Conservation (phyloP, 2,329 filamentous ascomycete genomes). For the Fusarium begoniae region DNA sequence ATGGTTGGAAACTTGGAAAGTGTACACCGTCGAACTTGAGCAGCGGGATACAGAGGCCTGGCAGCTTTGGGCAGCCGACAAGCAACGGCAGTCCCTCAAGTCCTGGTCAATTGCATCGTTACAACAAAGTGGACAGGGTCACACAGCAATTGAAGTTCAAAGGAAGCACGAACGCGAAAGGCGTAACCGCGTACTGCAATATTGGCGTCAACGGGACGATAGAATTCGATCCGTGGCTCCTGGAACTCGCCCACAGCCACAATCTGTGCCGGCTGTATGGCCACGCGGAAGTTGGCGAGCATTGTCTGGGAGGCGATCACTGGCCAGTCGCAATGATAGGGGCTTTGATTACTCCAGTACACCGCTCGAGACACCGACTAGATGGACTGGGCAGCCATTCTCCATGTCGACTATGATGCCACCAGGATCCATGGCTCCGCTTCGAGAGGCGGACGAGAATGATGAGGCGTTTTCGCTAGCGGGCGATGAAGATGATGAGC, state of each 20-base stretch:
- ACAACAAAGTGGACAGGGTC: constrained; percentile 50
- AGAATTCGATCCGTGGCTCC: constrained; percentile 15
- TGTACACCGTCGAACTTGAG: constrained; percentile 32
- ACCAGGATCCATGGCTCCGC: constrained; percentile 43
- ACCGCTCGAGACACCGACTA: constrained; percentile 55
- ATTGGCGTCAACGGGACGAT: constrained; percentile 44
- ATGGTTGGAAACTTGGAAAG: constrained; percentile 40
- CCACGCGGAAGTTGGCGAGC: constrained; percentile 42
- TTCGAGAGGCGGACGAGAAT: constrained; percentile 46
- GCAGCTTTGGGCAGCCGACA: constrained; percentile 46
- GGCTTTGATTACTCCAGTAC: constrained; percentile 32
- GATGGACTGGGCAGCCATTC: constrained; percentile 54
- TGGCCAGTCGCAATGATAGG: constrained; percentile 35
- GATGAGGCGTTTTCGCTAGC: constrained; percentile 34
- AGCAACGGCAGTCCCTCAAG: constrained; percentile 48
- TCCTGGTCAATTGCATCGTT: constrained; percentile 50
- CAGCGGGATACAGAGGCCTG: constrained; percentile 41
- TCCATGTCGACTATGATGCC: constrained; percentile 47
- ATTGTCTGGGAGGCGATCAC: constrained; percentile 38
- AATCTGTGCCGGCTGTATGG: constrained; percentile 19
- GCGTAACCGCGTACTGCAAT: constrained; percentile 44
- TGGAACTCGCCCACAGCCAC: constrained; percentile 15
- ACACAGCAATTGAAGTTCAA: constrained; percentile 48
- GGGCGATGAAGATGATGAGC: constrained; percentile 40
- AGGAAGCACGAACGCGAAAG: constrained; percentile 47